Evolutionary conservation across 2,329 filamentous ascomycete genomes (phyloP), one percentile per base, ranked within the genome.

Genomic region (Colletotrichum simmondsii): DNA sequence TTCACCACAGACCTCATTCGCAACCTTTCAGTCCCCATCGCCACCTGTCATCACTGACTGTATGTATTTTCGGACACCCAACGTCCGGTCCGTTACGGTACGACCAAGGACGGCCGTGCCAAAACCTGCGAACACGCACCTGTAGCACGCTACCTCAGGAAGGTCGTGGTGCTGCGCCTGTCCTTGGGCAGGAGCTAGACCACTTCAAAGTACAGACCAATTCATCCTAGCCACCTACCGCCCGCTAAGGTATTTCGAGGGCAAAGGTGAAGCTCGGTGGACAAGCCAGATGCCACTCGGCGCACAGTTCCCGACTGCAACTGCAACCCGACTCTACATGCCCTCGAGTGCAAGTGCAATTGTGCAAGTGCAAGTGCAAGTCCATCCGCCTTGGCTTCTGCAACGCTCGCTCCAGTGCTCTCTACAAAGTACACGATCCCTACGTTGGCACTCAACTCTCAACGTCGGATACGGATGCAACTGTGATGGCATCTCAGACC

Each of bases 321-420:
- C 30, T 28, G 53, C 61, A 24, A 16, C 30, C 54, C 22, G 24
- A 22, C 32, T n/a, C 56, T 42, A 22, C n/a, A 46, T 24, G n/a
- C n/a, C 53, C 62, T 57, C 42, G 28, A 63, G 28, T 24, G 53
- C 53, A 62, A 14, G 19, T 64, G 66, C 60, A 62, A 56, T 14
- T 66, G 19, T 64, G 66, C 60, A 62, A 60, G n/a, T 64, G 66
- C 60, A 62, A 60, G n/a, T 66, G 56, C 68, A 62, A 60, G 14
- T 61, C 46, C 68, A 68, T 22, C 26, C 42, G 42, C 65, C 42
- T 42, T 63, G 65, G 49, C 59, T 57, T 63, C 16, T 53, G 49
- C 19, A 10, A 28, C 35, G 24, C 49, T 62, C 11, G 28, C 53
- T 42, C 62, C 68, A 42, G 65, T 46, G 30, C 26, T 66, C 37